These are phyloP conservation scores for Phytophthora rubi DNA, from an alignment of 352 stramenopile species.

Conservation along the genomic window DNA sequence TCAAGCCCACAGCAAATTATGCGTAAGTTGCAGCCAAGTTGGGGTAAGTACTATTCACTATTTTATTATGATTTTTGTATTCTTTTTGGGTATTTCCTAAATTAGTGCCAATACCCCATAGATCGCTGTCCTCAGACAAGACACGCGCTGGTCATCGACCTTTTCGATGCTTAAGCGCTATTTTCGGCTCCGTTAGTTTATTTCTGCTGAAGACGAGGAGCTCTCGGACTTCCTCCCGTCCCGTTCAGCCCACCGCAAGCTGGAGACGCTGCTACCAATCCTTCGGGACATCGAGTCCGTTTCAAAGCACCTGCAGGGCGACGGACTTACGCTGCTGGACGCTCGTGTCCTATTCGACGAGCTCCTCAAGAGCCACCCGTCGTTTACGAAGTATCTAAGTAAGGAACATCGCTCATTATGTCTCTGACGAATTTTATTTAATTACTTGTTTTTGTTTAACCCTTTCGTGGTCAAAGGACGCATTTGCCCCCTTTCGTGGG, in stretches of 20 bases:
- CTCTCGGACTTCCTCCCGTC: not conserved
- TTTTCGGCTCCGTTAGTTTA: not conserved
- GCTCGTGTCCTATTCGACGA: constrained; percentile 1
- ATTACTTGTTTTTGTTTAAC: not conserved
- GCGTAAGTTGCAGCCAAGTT: not conserved
- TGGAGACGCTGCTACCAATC: not conserved
- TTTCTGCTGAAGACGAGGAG: not conserved
- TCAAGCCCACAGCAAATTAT: not conserved
- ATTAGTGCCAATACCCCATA: not conserved
- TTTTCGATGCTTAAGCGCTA: not conserved
- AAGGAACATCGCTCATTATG: constrained; percentile 1
- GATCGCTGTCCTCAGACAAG: not conserved
- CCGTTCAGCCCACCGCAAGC: not conserved
- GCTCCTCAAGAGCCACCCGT: not conserved
- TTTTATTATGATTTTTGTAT: not conserved
- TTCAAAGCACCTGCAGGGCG: not conserved
- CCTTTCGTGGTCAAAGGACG: too few species aligned
- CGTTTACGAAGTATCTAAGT: constrained; percentile 6
- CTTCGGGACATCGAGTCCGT: not conserved
- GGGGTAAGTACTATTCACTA: not conserved
- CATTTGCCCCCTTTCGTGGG: too few species aligned
- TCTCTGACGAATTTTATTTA: not conserved
- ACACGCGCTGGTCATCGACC: not conserved
- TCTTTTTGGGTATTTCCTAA: not conserved
- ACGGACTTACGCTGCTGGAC: not conserved